phyloP scores from a whole-genome alignment of 768 basidiomycete genomes.

The Chalciporus piperatus region DNA sequence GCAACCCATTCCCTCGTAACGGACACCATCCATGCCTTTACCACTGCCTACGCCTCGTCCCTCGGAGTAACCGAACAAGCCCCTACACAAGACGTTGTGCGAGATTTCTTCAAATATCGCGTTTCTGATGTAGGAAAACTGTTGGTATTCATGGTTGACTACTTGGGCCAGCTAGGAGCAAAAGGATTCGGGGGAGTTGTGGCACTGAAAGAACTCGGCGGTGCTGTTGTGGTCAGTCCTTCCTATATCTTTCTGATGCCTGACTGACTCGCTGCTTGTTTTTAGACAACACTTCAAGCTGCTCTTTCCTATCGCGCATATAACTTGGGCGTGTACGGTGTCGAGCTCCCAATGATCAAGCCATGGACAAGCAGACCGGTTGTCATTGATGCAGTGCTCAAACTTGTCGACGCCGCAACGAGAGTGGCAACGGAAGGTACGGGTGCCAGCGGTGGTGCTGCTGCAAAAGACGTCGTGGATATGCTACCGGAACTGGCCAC shows the following conservation, averaged over 20 bases:
- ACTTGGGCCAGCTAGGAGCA: conserved; percentile 22
- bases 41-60: conserved; percentile 39
- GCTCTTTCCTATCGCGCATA: conserved; percentile 74
- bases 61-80: conserved; percentile 41
- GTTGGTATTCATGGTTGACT: conserved; percentile 55
- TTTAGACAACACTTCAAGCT: conserved; percentile 67
- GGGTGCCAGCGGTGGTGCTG: not conserved
- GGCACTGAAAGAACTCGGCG: conserved; percentile 39
- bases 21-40: conserved; percentile 66
- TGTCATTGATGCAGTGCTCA: conserved; percentile 65
- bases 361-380: conserved; percentile 80
- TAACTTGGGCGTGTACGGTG: conserved; percentile 72
- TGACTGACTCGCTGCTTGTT: not conserved
- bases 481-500: conserved; percentile 68
- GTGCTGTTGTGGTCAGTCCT: conserved; percentile 55
- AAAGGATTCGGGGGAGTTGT: conserved; percentile 21
- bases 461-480: conserved; percentile 38
- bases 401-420: conserved; percentile 68
- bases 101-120: conserved; percentile 79
- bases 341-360: conserved; percentile 64
- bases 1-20: conserved; percentile 63
- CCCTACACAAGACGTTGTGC: conserved; percentile 71
- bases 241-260: not conserved
- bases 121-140: conserved; percentile 65
- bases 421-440: conserved; percentile 20